Conservation (phyloP, 768 basidiomycete genomes). For the Naganishia randhawae region DNA sequence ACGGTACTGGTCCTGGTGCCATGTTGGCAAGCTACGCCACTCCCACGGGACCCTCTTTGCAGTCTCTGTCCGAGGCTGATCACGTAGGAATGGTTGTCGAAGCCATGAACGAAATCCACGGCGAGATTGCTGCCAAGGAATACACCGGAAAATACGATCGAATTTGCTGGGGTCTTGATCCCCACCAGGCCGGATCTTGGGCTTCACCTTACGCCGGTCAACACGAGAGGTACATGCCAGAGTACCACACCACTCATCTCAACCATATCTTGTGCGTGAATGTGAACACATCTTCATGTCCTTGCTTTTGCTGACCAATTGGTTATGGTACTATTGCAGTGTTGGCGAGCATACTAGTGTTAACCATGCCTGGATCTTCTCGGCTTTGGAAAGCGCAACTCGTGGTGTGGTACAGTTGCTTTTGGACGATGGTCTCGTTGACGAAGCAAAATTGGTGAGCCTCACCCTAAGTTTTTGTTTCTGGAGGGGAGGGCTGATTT, state of each 20-base stretch:
- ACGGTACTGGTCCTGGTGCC: constrained; percentile 34
- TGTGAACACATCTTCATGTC: not conserved
- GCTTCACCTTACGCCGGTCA: constrained; percentile 28
- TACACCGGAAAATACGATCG: constrained; percentile 34
- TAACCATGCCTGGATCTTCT: constrained; percentile 27
- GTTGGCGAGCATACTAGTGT: constrained; percentile 24
- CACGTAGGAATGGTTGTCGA: constrained; percentile 30
- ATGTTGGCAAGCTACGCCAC: constrained; percentile 31
- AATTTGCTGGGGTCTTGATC: constrained; percentile 32
- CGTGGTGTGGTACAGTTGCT: constrained; percentile 22
- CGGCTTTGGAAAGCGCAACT: constrained; percentile 19
- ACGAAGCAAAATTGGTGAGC: constrained; percentile 22
- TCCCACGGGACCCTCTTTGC: constrained; percentile 27
- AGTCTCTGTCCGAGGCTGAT: constrained; percentile 29
- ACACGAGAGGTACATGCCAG: constrained; percentile 26
- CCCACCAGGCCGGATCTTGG: constrained; percentile 32
- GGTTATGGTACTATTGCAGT: not conserved
- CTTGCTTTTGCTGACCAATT: not conserved
- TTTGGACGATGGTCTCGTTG: constrained; percentile 25
- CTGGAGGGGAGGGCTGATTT: not conserved
- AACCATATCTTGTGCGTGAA: constrained; percentile 23
- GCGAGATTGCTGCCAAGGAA: constrained; percentile 30
- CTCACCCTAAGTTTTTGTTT: too few relatives aligned
- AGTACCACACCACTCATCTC: constrained; percentile 8
- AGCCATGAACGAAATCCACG: constrained; percentile 34